Conservation (phyloP, 192 early-diverging fungal genomes). For the Mortierella hygrophila region DNA sequence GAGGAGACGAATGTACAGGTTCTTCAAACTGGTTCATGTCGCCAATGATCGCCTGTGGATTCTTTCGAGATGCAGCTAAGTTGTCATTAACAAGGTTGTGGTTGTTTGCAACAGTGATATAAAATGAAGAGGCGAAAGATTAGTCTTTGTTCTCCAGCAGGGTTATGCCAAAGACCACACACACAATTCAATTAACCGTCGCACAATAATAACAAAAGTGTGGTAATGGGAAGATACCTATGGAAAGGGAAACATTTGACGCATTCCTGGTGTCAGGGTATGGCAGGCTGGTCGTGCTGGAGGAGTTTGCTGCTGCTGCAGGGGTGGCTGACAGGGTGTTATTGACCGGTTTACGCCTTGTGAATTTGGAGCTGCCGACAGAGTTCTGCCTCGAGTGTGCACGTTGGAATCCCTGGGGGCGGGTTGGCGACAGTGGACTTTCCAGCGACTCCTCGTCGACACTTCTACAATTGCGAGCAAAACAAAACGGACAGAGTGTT, state of each 20-base stretch:
- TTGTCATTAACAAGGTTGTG: background rate
- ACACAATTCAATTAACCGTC: background rate
- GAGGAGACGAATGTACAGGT: background rate
- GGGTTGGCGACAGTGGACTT: background rate
- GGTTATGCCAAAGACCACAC: background rate
- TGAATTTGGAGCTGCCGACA: constrained; percentile 37
- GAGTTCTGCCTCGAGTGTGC: constrained; percentile 28
- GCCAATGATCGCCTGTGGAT: constrained; percentile 48
- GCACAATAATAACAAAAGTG: background rate
- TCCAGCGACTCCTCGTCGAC: background rate
- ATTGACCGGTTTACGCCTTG: constrained; percentile 35
- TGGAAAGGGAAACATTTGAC: constrained; percentile 7
- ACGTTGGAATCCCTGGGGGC: background rate
- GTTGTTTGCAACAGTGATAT: background rate
- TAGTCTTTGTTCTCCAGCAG: background rate
- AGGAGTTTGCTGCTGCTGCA: too few species aligned
- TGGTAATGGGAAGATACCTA: background rate
- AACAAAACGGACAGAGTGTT: background rate
- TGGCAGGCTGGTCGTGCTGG: background rate
- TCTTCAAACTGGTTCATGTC: constrained; percentile 20
- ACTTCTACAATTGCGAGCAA: background rate
- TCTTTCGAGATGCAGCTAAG: constrained; percentile 24
- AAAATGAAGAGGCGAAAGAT: background rate
- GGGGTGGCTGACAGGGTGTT: background rate
- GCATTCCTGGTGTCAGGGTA: background rate